Percentiles rank a stretch among this genome's conserved stretches.
Evolutionary conservation across 768 basidiomycete genomes (phyloP).

Genomic region (Melanogaster broomeanus): DNA sequence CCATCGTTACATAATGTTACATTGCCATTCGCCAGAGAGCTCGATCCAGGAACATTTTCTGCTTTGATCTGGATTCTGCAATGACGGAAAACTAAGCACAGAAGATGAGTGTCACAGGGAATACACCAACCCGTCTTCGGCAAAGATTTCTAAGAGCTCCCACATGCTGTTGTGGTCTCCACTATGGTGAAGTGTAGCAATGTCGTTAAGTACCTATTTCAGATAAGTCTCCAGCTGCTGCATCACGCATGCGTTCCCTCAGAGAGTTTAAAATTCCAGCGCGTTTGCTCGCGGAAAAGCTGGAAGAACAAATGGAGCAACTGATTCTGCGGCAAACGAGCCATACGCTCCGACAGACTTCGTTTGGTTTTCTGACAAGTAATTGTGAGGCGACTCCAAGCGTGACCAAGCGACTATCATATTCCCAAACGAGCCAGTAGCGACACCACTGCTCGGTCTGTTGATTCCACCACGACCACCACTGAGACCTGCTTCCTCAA

Average conservation of each 20-base stretch:
- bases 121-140: slow-evolving; percentile 54
- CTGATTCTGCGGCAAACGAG: slow-evolving; percentile 89
- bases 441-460: slow-evolving; percentile 74
- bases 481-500: slow-evolving; percentile 68
- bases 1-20: slow-evolving; percentile 31
- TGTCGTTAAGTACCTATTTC: slow-evolving; percentile 77
- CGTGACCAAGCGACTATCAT: slow-evolving; percentile 55
- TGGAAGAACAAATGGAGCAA: slow-evolving; percentile 81
- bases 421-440: slow-evolving; percentile 59
- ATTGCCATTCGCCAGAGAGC: slow-evolving; percentile 25
- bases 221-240: slow-evolving; percentile 88
- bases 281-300: slow-evolving; percentile 75
- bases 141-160: slow-evolving; percentile 77
- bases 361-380: slow-evolving; percentile 56
- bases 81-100: slow-evolving; percentile 1
- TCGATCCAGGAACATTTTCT: slow-evolving; percentile 45
- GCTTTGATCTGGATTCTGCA: slow-evolving; percentile 48
- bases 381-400: slow-evolving; percentile 5
- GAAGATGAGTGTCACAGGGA: neutral
- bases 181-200: slow-evolving; percentile 74
- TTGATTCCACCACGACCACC: slow-evolving; percentile 77
- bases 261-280: slow-evolving; percentile 80
- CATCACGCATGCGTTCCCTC: slow-evolving; percentile 74
- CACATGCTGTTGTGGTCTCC: slow-evolving; percentile 82
- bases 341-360: slow-evolving; percentile 83